Evolutionary conservation across 192 early-diverging fungal species (phyloP), one percentile per base, ranked within the genome.

Genomic region (Coemansia sp.): DNA sequence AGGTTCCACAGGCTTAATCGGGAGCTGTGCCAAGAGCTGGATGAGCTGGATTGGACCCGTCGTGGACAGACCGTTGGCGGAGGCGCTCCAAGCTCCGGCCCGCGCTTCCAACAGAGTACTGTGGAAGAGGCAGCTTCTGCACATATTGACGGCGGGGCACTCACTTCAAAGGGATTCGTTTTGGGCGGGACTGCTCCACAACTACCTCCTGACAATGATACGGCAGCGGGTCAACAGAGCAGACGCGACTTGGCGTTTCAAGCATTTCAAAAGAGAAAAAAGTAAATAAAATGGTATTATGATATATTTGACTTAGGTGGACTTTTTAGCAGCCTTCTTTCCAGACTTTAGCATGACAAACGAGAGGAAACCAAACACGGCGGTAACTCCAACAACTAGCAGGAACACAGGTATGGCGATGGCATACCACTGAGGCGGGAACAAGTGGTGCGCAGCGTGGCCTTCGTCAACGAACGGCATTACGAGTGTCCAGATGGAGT

Each of bases 401-500:
- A 97, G 77, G 20, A 93, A 86, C 34, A 95, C 90, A 6, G 96
- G 95, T 34, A 94, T 86, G 36, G 90, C 90, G 68, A 98, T 93
- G n/a, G 95, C 94, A 76, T 91, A 95, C 79, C 90, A 89, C 52
- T 89, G 86, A 29, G 90, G 89, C 49, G 91, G 94, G 75, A 98
- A 98, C 66, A 89, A 93, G 31, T 70, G 73, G 52, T 92, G 90
- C 29, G 93, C 71, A 7, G 90, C 87, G 80, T 94, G 90, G 43
- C 86, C 85, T 68, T 87, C 87, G 73, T 93, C 93, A 11, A 95
- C 90, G 66, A 96, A 95, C 31, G 95, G 95, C 44, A 97, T 90
- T 24, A 96, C 82, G 38, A 97, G 86, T 2, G 92, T 91, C 96
- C 96, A 97, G 57, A 91, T 84, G 20, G 94, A 91, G 84, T 96